These are phyloP conservation scores for Entomortierella chlamydospora DNA, from an alignment of 192 early-diverging fungal genomes.

Conservation along the genomic window DNA sequence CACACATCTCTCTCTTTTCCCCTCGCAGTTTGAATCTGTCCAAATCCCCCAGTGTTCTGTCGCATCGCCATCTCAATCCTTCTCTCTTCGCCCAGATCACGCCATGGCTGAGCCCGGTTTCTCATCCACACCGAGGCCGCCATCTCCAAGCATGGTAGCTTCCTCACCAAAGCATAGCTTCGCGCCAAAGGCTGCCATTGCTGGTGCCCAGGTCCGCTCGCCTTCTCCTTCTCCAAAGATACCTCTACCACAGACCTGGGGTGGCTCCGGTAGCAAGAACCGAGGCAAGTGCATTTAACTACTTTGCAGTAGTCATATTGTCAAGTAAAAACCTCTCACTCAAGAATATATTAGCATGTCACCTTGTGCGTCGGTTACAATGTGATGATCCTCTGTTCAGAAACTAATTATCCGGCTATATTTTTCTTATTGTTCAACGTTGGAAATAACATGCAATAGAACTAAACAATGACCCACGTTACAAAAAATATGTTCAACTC, in stretches of 20 bases:
- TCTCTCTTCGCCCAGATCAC: background rate
- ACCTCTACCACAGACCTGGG: constrained; percentile 40
- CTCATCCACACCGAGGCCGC: constrained; percentile 30
- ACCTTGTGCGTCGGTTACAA: background rate
- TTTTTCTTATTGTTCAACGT: background rate
- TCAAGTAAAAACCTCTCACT: background rate
- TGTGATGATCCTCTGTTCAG: background rate
- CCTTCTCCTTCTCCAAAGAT: constrained; percentile 51
- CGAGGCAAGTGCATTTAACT: constrained; percentile 34
- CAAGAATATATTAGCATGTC: background rate
- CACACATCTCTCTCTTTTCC: background rate
- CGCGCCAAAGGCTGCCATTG: constrained; percentile 22
- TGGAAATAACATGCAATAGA: constrained; percentile 12
- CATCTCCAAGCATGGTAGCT: constrained; percentile 31
- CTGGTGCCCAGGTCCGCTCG: constrained; percentile 30
- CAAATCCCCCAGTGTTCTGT: background rate
- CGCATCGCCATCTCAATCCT: background rate
- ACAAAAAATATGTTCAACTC: constrained; percentile 82
- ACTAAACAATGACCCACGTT: constrained; percentile 77
- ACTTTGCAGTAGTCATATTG: background rate
- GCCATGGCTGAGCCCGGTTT: constrained; percentile 42
- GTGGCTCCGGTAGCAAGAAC: constrained; percentile 37
- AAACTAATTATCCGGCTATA: background rate
- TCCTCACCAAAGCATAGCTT: constrained; percentile 34
- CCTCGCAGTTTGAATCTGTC: background rate